Conservation (phyloP, 331 rosid species). For the Quercus phellos region DNA sequence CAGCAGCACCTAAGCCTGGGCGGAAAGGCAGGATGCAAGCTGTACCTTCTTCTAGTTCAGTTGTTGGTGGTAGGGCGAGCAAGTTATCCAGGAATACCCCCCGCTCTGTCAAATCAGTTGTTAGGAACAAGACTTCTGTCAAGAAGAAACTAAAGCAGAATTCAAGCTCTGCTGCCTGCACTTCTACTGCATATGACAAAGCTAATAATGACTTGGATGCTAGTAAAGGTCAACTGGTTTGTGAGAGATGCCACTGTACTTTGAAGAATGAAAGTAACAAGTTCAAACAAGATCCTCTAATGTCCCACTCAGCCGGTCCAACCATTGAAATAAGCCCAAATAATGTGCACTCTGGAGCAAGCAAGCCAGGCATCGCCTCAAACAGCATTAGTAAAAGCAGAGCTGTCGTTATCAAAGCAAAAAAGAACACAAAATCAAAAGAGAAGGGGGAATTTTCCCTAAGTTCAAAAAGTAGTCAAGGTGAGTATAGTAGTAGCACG, state of each 20-base stretch:
- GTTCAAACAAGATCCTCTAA: constrained; percentile 31
- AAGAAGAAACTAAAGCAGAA: constrained; percentile 71
- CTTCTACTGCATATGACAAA: constrained; percentile 37
- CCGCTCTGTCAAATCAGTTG: constrained; percentile 50
- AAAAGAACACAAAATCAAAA: constrained; percentile 46
- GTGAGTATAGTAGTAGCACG: constrained; percentile 90
- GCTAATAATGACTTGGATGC: constrained; percentile 38
- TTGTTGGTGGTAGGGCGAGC: constrained; percentile 42
- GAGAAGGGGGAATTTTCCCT: constrained; percentile 85
- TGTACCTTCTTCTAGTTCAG: constrained; percentile 47
- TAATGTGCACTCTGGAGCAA: constrained; percentile 29
- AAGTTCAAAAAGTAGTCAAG: constrained; percentile 93
- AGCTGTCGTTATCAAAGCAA: constrained; percentile 32
- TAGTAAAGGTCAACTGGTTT: constrained; percentile 45
- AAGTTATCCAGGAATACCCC: constrained; percentile 51
- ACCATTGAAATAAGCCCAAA: constrained; percentile 33
- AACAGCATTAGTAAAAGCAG: constrained; percentile 36
- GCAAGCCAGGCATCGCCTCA: constrained; percentile 34
- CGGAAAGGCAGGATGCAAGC: constrained; percentile 62
- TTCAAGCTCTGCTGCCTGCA: constrained; percentile 36
- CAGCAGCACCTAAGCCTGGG: constrained; percentile 36
- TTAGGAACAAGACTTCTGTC: constrained; percentile 58
- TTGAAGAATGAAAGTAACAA: constrained; percentile 41
- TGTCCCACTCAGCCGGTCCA: constrained; percentile 27
- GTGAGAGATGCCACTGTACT: constrained; percentile 81